Base-by-base conservation (phyloP, 2,329 filamentous ascomycete genomes). In the Fusarium albosuccineum region DNA sequence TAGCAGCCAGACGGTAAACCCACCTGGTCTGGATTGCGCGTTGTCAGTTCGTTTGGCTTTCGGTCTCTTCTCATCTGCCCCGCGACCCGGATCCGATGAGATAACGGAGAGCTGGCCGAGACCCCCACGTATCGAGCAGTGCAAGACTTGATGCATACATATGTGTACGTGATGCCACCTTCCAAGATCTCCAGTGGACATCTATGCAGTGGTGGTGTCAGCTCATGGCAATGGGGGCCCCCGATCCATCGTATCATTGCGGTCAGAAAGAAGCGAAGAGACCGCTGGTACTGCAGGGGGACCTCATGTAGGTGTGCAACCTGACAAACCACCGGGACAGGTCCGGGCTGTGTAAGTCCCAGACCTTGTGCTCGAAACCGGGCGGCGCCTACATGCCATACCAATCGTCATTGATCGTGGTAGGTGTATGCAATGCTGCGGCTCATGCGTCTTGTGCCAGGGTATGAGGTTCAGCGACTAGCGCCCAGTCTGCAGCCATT, bases 11-110 rank as follows among this genome's bases (percentile, higher is more conserved):
- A 68, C 22, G 22, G 22, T 22, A 22, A 22, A 22, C 22, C 22
- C 22, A 22, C 57, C 60, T 57, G 56, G 64, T 52, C 53, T 63
- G 39, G 42, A 57, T 61, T 62, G 57, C 61, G 42, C 48, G 44
- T 37, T 36, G 44, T 22, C 22, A 3, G 22, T 33, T 9, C 30
- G 30, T 33, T 33, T 33, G 8, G 30, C 11, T 22, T 13, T 9
- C 33, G 39, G 36, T 41, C 51, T 49, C 29, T 40, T 13, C 22
- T 48, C 33, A 37, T n/a, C 6, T 57, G 42, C 41, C 41, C 49
- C 37, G 56, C 34, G 39, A 42, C 30, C 33, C 58, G 44, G 52
- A 50, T 61, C 56, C 49, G 46, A 54, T 29, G 40, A 52, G 46
- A 48, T 41, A 52, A 40, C 17, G 17, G 54, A 11, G 14, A 13